Conservation (phyloP, 345 rosid species). For the Lumnitzera littorea region DNA sequence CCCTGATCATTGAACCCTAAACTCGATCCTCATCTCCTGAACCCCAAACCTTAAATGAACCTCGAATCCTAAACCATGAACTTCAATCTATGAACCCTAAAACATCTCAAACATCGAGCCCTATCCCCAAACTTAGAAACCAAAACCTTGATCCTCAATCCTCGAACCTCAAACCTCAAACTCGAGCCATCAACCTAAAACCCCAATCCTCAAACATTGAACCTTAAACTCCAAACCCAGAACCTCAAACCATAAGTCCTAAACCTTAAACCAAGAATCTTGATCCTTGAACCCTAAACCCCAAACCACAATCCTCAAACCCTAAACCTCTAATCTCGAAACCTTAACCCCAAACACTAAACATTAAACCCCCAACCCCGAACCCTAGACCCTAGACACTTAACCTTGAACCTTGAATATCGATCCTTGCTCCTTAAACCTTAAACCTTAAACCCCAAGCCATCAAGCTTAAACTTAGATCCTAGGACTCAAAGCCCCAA, state of each 20-base stretch:
- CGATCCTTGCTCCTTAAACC: conserved; percentile 7
- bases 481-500: too few relatives aligned
- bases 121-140: conserved; percentile 7
- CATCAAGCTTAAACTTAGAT: conserved; percentile 1
- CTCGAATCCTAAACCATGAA: conserved; percentile 13
- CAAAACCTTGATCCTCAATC: conserved; percentile 8
- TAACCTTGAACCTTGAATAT: conserved; percentile 5
- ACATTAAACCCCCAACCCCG: conserved; percentile 3
- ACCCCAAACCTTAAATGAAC: neutral
- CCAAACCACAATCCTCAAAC: conserved; percentile 8
- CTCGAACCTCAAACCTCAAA: conserved; percentile 7
- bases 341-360: conserved; percentile 10
- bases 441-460: conserved; percentile 8
- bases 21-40: neutral
- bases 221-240: conserved; percentile 4
- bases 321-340: conserved; percentile 9
- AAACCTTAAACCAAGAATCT: conserved; percentile 9
- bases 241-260: conserved; percentile 7
- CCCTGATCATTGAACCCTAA: conserved; percentile 7
- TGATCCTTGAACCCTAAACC: conserved; percentile 6
- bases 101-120: conserved; percentile 4
- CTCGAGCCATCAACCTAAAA: conserved; percentile 8
- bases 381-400: conserved; percentile 9
- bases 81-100: conserved; percentile 9
- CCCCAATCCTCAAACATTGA: conserved; percentile 3